Conservation (phyloP, 257 asterid species). For the Nyctanthes arbortristis region DNA sequence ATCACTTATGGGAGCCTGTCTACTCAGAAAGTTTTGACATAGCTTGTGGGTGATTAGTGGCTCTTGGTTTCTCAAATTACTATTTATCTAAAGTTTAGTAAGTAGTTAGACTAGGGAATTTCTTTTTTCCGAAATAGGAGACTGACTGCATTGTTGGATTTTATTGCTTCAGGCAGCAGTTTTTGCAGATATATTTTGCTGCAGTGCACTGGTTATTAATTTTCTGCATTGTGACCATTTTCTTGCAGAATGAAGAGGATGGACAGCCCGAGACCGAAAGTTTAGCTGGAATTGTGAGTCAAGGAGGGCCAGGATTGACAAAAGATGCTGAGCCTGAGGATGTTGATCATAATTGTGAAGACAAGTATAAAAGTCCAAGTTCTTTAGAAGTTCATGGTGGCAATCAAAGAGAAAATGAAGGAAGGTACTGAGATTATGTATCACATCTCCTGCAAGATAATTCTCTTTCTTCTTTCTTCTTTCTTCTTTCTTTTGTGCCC, state of each 20-base stretch:
- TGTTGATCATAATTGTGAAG: slow-evolving; percentile 38
- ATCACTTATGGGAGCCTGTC: neutral
- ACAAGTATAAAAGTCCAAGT: slow-evolving; percentile 53
- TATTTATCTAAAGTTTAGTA: neutral
- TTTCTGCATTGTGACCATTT: neutral
- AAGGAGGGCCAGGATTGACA: slow-evolving; percentile 42
- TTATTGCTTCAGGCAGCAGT: neutral
- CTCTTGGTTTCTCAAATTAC: neutral
- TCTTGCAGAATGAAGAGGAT: slow-evolving; percentile 38
- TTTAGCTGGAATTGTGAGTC: slow-evolving; percentile 32
- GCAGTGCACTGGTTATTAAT: neutral
- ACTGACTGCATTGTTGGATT: neutral
- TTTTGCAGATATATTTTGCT: neutral
- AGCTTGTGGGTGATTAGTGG: neutral
- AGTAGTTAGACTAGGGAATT: neutral
- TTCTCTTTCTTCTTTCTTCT: too few relatives aligned
- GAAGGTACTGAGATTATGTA: slow-evolving; percentile 38
- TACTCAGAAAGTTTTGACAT: neutral
- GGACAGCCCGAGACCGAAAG: slow-evolving; percentile 32
- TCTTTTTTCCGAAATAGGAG: neutral
- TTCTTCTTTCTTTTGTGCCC: slow-evolving; percentile 17
- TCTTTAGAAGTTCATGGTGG: slow-evolving; percentile 39
- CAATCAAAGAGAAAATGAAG: slow-evolving; percentile 47
- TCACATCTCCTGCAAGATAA: neutral
- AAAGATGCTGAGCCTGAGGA: slow-evolving; percentile 38